These are phyloP conservation scores for Danielia reshetovae DNA, from an alignment of 805 yeast genomes.

Conservation along the genomic window DNA sequence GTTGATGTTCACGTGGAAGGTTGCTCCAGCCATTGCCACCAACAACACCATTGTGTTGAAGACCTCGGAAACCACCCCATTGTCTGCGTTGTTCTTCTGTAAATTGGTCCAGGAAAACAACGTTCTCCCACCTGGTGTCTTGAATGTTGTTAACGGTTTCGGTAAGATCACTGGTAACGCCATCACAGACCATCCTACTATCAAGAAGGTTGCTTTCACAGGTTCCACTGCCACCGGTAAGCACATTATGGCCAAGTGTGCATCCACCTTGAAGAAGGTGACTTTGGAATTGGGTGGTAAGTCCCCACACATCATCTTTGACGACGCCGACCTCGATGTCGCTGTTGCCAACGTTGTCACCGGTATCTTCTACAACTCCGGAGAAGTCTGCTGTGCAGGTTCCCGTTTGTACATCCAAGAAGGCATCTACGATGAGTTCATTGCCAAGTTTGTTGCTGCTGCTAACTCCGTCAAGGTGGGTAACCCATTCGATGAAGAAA, in stretches of 20 bases:
- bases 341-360: slow-evolving; percentile 71
- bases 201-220: slow-evolving; percentile 90
- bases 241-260: slow-evolving; percentile 76
- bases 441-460: slow-evolving; percentile 57
- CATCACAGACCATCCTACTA: slow-evolving; percentile 69
- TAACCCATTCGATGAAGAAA: slow-evolving; percentile 73
- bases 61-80: slow-evolving; percentile 89
- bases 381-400: slow-evolving; percentile 95
- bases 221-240: slow-evolving; percentile 94
- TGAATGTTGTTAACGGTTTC: slow-evolving; percentile 81
- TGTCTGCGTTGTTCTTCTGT: slow-evolving; percentile 77
- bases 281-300: slow-evolving; percentile 96
- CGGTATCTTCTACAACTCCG: slow-evolving; percentile 91
- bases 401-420: slow-evolving; percentile 89
- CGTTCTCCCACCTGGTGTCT: slow-evolving; percentile 79
- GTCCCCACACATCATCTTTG: slow-evolving; percentile 85
- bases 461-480: slow-evolving; percentile 62
- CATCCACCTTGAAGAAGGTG: slow-evolving; percentile 74
- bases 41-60: slow-evolving; percentile 88
- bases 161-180: slow-evolving; percentile 85
- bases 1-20: slow-evolving; percentile 91
- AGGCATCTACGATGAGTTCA: slow-evolving; percentile 71
- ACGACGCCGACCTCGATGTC: slow-evolving; percentile 75
- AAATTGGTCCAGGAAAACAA: slow-evolving; percentile 75
- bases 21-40: slow-evolving; percentile 88